These are phyloP conservation scores for Pugionium dolabratum DNA, from an alignment of 345 rosid species.

Conservation along the genomic window DNA sequence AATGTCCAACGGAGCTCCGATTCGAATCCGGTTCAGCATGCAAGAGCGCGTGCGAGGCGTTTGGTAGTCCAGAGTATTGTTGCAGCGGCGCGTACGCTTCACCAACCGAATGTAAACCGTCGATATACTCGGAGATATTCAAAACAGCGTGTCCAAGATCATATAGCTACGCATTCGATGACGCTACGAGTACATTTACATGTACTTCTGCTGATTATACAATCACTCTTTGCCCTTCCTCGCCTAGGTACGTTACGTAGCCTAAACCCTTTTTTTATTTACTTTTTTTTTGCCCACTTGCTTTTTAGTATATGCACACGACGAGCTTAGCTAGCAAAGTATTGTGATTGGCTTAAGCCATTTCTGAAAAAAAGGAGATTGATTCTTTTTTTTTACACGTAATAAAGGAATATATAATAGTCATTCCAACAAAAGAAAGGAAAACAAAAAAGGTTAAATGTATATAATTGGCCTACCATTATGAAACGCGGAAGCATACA, in stretches of 20 bases:
- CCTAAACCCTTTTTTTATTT: too few relatives aligned
- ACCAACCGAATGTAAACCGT: conserved; percentile 63
- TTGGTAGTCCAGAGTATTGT: conserved; percentile 61
- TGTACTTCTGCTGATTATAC: conserved; percentile 63
- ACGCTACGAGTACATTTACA: conserved; percentile 71
- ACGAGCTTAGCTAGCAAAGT: conserved; percentile 33
- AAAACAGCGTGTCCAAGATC: conserved; percentile 69
- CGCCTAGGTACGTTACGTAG: conserved; percentile 48
- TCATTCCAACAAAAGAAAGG: conserved; percentile 32
- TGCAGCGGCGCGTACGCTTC: conserved; percentile 64
- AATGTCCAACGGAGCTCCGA: conserved; percentile 62
- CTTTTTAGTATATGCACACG: too few relatives aligned
- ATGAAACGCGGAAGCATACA: background rate
- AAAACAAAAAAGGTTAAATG: too few relatives aligned
- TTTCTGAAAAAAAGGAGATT: background rate
- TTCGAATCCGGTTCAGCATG: conserved; percentile 49
- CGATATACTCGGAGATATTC: conserved; percentile 59
- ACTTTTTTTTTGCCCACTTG: too few relatives aligned
- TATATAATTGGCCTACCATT: too few relatives aligned
- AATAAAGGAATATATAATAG: conserved; percentile 38
- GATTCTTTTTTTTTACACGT: conserved; percentile 32
- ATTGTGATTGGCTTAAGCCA: conserved; percentile 26
- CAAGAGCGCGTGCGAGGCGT: conserved; percentile 82
- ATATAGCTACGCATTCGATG: conserved; percentile 82
- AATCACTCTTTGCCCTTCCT: conserved; percentile 73